Percentiles rank a stretch among this genome's conserved stretches.
Conservation (phyloP, 805 yeast species). For the Metschnikowia arizonensis region DNA sequence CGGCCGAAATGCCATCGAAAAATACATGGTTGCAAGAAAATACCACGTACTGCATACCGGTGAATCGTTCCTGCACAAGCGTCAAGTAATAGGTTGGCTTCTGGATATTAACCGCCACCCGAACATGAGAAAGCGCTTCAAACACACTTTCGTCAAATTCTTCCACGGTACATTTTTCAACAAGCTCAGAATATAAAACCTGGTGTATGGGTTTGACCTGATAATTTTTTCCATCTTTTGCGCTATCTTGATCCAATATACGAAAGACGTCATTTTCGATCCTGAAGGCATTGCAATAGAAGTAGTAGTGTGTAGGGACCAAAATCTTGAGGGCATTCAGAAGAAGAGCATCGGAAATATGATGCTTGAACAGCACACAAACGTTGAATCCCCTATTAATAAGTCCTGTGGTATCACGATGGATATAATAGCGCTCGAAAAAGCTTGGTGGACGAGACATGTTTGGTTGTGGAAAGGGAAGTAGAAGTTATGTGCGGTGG, state of each 20-base stretch:
- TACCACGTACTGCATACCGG: conserved; percentile 8
- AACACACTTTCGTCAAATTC: conserved; percentile 6
- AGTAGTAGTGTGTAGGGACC: conserved; percentile 7
- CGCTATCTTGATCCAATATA: background rate
- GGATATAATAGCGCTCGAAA: conserved; percentile 14
- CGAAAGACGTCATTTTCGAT: background rate
- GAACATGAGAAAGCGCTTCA: conserved; percentile 1
- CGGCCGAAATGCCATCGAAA: conserved; percentile 15
- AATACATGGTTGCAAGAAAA: conserved; percentile 14
- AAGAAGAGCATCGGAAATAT: conserved; percentile 7
- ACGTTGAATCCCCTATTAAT: conserved; percentile 14
- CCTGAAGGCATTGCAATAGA: conserved; percentile 12
- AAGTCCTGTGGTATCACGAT: conserved; percentile 13
- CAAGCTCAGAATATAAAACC: conserved; percentile 11
- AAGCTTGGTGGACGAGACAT: conserved; percentile 11
- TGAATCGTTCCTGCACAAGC: background rate
- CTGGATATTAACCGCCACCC: conserved; percentile 9
- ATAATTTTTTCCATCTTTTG: conserved; percentile 10
- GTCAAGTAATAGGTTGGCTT: conserved; percentile 10
- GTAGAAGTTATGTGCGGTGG: no score
- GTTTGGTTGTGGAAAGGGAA: background rate
- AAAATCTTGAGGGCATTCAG: conserved; percentile 13
- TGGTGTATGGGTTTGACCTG: conserved; percentile 5
- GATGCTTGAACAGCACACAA: conserved; percentile 5
- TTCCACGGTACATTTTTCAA: conserved; percentile 1